Base-by-base conservation (phyloP, 2,329 filamentous ascomycete species). In the Trichoderma citrinoviride region DNA sequence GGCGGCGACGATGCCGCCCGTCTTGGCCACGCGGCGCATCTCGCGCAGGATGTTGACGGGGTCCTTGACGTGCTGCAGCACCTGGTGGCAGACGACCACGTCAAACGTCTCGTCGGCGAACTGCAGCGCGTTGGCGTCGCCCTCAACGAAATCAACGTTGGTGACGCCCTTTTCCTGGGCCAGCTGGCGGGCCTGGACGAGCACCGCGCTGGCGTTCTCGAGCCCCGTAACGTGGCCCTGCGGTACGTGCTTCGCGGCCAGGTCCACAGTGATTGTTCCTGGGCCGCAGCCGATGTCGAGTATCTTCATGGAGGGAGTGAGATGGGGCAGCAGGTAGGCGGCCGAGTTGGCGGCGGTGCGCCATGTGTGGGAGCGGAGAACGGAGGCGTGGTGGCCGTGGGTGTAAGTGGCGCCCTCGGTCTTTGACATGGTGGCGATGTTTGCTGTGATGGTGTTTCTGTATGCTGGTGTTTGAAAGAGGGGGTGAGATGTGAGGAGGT, bases 231-330 rank as follows among this genome's bases (percentile, higher is more conserved):
- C 73, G 3, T 67, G 65, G 40, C 79, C 80, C 23, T 76, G 57
- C 5, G 73, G 71, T 0, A 76, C 77, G 49, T 75, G 70, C n/a
- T 72, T 64, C 1, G 53, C 70, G 8, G 65, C 70, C 27, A 83
- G 73, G 40, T 77, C 77, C 0, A 74, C 73, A 12, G 80, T 81
- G 71, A 83, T 83, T 53, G 78, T 80, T 5, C 80, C 81, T 0
- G 81, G 79, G 0, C 81, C 81, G 70, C 80, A 82, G 60, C 81
- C 81, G 37, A 82, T 73, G 67, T 83, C 81, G 60, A 83, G 77
- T 52, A 83, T 74, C 21, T 66, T 69, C 73, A 78, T 74, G 7
- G 71, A 70, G 0, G 73, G 69, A 44, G 76, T 73, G 66, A 82
- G 72, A 68, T 80, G 69, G 0, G 78, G 77, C 2, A 81, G 67